Evolutionary conservation across 805 yeast genomes (phyloP).

Genomic region (Candida tallmaniae): DNA sequence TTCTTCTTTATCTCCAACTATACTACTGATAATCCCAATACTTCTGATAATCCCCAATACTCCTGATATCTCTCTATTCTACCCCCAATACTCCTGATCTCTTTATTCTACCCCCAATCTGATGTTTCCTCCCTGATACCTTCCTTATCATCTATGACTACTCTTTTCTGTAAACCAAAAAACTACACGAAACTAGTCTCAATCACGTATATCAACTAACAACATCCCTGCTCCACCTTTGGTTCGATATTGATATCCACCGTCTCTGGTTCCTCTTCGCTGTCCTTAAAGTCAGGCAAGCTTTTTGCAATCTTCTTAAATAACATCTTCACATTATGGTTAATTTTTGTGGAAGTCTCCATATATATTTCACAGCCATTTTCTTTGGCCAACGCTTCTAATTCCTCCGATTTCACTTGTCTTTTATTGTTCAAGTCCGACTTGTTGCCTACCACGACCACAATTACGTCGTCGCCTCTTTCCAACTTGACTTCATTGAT

Average conservation of each 20-base stretch:
- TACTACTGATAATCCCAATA: too few relatives aligned
- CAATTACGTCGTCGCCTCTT: constrained; percentile 84
- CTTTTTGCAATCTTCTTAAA: constrained; percentile 89
- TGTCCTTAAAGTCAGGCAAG: constrained; percentile 67
- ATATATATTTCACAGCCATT: constrained; percentile 74
- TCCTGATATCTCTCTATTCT: too few relatives aligned
- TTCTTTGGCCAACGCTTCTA: constrained; percentile 65
- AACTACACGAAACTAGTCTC: too few relatives aligned
- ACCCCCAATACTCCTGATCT: too few relatives aligned
- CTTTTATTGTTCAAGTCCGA: constrained; percentile 76
- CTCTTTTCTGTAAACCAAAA: too few relatives aligned
- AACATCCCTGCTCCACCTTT: constrained; percentile 13
- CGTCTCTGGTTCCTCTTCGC: constrained; percentile 27
- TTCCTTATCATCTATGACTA: too few relatives aligned
- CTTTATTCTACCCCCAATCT: too few relatives aligned
- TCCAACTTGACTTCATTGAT: constrained; percentile 91
- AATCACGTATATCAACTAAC: too few relatives aligned
- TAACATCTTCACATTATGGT: constrained; percentile 84
- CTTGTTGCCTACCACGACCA: constrained; percentile 91
- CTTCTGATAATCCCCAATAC: too few relatives aligned
- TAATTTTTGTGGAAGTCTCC: constrained; percentile 93
- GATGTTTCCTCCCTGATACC: too few relatives aligned
- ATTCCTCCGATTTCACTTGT: constrained; percentile 80
- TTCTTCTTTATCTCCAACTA: too few relatives aligned
- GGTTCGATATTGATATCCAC: constrained; percentile 35